These are phyloP conservation scores for Tanacetum coccineum DNA, from an alignment of 129 eudicot species.

Conservation along the genomic window DNA sequence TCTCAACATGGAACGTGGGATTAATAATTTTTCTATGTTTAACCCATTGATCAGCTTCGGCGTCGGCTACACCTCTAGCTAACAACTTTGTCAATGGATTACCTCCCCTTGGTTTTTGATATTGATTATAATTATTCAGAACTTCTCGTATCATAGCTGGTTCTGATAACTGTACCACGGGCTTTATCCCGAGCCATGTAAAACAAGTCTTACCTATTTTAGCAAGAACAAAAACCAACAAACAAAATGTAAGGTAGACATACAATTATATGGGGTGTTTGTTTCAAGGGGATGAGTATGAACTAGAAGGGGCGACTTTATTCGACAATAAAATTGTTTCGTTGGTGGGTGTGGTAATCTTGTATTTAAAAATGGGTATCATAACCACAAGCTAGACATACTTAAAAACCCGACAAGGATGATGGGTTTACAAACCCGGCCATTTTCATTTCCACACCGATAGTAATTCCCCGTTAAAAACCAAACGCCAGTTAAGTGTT, in stretches of 20 bases:
- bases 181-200: constrained; percentile 21
- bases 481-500: too few species aligned
- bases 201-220: constrained; percentile 19
- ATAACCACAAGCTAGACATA: too few species aligned
- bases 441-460: too few species aligned
- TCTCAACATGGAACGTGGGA: constrained; percentile 31
- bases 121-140: constrained; percentile 2
- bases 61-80: background rate
- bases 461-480: too few species aligned
- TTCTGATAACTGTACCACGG: constrained; percentile 21
- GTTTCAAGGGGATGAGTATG: too few species aligned
- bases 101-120: constrained; percentile 19
- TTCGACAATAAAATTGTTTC: too few species aligned
- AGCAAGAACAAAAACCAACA: background rate
- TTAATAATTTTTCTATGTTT: constrained; percentile 34
- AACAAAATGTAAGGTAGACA: background rate
- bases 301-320: too few species aligned
- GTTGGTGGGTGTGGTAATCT: too few species aligned
- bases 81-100: constrained; percentile 26
- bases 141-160: constrained; percentile 24
- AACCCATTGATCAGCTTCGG: constrained; percentile 15
- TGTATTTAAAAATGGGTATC: too few species aligned
- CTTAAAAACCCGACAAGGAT: too few species aligned
- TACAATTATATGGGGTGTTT: too few species aligned
- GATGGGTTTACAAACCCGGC: too few species aligned